Evolutionary conservation across 192 early-diverging fungal genomes (phyloP).

Genomic region (Obelidium mucronatum): DNA sequence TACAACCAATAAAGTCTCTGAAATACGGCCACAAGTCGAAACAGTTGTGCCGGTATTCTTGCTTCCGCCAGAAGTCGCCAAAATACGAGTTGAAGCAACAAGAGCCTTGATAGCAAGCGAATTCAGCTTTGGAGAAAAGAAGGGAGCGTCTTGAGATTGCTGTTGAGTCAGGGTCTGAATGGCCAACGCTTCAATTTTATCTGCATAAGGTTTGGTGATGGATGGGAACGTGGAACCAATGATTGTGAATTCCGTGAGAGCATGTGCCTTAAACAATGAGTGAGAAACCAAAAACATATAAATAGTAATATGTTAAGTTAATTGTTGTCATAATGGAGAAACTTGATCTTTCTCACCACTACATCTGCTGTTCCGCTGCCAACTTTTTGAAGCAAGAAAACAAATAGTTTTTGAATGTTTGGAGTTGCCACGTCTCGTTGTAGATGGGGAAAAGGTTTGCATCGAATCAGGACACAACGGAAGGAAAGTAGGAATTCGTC

Average conservation of each 20-base stretch:
- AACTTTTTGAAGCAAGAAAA: conserved; percentile 24
- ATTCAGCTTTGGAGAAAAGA: background rate
- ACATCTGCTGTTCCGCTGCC: background rate
- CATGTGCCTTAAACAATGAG: too few species aligned
- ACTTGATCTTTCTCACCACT: background rate
- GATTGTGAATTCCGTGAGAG: conserved; percentile 11
- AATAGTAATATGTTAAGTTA: background rate
- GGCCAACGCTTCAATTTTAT: conserved; percentile 24
- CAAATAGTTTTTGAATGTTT: conserved; percentile 29
- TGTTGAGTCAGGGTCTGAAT: background rate
- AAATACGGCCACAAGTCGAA: background rate
- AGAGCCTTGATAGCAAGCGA: conserved; percentile 28
- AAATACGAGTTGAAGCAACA: conserved; percentile 24
- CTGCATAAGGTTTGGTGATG: conserved; percentile 23
- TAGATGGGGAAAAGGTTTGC: background rate
- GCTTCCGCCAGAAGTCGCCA: background rate
- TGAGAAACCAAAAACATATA: too few species aligned
- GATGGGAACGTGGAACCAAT: conserved; percentile 28
- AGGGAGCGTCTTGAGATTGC: background rate
- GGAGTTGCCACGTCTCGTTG: conserved; percentile 28
- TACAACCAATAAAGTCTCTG: conserved; percentile 10
- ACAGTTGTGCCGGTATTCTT: background rate
- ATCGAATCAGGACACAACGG: background rate
- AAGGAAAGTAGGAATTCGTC: conserved; percentile 11
- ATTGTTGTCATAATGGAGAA: background rate